Evolutionary conservation across 345 rosid species (phyloP).

Genomic region (Heritiera fomes): DNA sequence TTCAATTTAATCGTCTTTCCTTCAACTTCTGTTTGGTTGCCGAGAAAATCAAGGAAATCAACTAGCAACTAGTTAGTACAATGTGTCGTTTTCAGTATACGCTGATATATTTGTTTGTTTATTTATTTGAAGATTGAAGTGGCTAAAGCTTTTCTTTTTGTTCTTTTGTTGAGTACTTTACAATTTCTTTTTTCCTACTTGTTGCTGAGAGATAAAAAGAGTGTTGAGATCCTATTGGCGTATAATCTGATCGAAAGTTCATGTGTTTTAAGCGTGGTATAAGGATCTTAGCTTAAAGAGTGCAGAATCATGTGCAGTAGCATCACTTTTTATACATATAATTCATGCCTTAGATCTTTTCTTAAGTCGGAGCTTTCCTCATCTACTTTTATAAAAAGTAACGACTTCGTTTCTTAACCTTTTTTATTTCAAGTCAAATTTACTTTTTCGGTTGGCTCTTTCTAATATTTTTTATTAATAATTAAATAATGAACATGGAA

Average conservation of each 20-base stretch:
- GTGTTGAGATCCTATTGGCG: conserved; percentile 26
- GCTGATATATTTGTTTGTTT: not conserved
- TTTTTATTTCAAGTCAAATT: conserved; percentile 11
- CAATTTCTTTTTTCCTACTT: not conserved
- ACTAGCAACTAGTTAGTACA: not conserved
- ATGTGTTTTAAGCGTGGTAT: conserved; percentile 59
- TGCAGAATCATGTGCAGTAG: conserved; percentile 28
- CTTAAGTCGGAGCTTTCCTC: conserved; percentile 25
- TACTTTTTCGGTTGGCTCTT: not conserved
- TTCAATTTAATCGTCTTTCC: not conserved
- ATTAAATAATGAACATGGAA: not conserved
- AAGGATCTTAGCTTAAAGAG: conserved; percentile 57
- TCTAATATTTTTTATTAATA: not conserved
- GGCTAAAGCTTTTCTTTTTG: conserved; percentile 11
- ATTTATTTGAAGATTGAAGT: not conserved
- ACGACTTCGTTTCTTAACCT: conserved; percentile 22
- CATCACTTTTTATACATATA: not conserved
- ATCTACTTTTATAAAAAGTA: conserved; percentile 23
- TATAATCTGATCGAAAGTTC: conserved; percentile 37
- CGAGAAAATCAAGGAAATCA: not conserved
- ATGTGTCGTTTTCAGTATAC: conserved; percentile 8
- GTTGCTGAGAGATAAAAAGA: conserved; percentile 17
- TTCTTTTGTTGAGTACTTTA: not conserved
- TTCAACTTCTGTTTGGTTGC: conserved; percentile 17
- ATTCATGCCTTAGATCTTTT: conserved; percentile 19